These are phyloP conservation scores for Aspergillus niger DNA, from an alignment of 2,329 filamentous ascomycete genomes.

Conservation along the genomic window DNA sequence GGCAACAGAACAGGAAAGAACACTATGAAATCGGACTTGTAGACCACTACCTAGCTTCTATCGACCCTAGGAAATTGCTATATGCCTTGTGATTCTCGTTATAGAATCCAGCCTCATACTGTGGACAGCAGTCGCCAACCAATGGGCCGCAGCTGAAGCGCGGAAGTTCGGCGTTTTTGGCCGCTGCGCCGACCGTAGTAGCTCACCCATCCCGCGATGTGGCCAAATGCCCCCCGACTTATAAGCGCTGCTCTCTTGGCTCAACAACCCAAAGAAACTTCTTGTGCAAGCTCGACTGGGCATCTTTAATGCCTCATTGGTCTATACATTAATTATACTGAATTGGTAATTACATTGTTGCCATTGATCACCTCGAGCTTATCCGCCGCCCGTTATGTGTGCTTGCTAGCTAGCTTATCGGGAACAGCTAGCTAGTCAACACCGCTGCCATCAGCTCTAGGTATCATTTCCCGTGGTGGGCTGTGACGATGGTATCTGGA, in stretches of 20 bases:
- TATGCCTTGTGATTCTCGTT: neutral
- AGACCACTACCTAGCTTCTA: no score
- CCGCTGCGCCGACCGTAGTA: slow-evolving; percentile 34
- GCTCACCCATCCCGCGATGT: slow-evolving; percentile 33
- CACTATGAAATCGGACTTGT: no score
- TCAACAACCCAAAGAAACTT: neutral
- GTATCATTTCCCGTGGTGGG: neutral
- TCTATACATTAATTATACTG: neutral
- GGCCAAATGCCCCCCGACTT: slow-evolving; percentile 29
- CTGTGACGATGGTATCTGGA: slow-evolving; percentile 25
- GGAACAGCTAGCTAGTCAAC: slow-evolving; percentile 16
- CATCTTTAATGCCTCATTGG: slow-evolving; percentile 9
- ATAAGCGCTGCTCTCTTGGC: neutral
- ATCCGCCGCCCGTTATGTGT: slow-evolving; percentile 27
- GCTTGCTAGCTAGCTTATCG: slow-evolving; percentile 18
- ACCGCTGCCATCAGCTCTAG: neutral
- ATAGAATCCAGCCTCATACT: neutral
- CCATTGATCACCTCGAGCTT: slow-evolving; percentile 5
- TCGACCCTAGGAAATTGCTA: neutral
- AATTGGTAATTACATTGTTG: neutral
- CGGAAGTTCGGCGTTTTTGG: slow-evolving; percentile 34
- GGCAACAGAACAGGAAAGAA: no score
- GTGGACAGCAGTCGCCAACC: neutral
- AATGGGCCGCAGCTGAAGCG: slow-evolving; percentile 12
- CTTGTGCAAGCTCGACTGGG: neutral